phyloP scores from a whole-genome alignment of 768 basidiomycete species.

The Psilocybe azurescens region DNA sequence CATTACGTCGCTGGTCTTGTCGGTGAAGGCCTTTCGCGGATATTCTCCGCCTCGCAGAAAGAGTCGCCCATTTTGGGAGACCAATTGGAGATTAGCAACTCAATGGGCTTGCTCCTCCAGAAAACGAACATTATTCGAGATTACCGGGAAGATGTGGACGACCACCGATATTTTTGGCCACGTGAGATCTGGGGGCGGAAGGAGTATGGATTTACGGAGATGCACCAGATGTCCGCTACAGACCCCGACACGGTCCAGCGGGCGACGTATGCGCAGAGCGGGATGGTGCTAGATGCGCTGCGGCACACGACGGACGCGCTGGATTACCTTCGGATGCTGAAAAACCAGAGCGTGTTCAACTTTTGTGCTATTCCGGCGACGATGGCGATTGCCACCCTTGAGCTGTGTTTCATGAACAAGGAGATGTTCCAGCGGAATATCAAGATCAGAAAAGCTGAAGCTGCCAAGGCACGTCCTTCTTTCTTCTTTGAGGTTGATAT shows the following conservation, averaged over 20 bases:
- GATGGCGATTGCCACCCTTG: slow-evolving; percentile 96
- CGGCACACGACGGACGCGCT: slow-evolving; percentile 84
- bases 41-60: slow-evolving; percentile 87
- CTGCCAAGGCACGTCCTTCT: slow-evolving; percentile 66
- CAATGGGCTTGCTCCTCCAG: slow-evolving; percentile 94
- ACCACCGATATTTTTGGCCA: slow-evolving; percentile 93
- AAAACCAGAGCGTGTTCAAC: slow-evolving; percentile 92
- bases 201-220: slow-evolving; percentile 67
- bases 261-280: slow-evolving; percentile 83
- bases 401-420: slow-evolving; percentile 92
- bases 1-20: slow-evolving; percentile 99
- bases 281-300: slow-evolving; percentile 89
- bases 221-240: slow-evolving; percentile 63
- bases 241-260: slow-evolving; percentile 59
- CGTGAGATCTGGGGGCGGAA: slow-evolving; percentile 82
- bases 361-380: slow-evolving; percentile 94
- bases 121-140: slow-evolving; percentile 99
- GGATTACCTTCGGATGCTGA: slow-evolving; percentile 87
- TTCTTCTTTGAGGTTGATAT: background rate
- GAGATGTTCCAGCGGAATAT: slow-evolving; percentile 85
- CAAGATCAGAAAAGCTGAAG: slow-evolving; percentile 94
- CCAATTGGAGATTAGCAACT: slow-evolving; percentile 89
- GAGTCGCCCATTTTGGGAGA: slow-evolving; percentile 75
- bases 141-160: slow-evolving; percentile 88
- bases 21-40: slow-evolving; percentile 90